Evolutionary conservation across 148 eudicot genomes (phyloP), one percentile per base, ranked within the genome.

Genomic region (Amaranthus cruentus): DNA sequence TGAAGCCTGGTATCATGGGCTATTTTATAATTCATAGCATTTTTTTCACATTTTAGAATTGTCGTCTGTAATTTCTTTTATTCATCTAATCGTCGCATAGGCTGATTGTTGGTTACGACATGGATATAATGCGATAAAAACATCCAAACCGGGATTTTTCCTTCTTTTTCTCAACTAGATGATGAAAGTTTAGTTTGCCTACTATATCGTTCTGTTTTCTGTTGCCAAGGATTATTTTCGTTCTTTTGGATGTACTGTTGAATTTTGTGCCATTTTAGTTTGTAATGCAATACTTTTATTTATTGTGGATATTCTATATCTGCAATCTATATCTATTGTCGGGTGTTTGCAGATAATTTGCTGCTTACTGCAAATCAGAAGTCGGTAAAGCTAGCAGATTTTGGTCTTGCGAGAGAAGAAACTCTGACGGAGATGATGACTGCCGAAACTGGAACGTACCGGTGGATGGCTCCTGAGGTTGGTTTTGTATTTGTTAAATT

Each of bases 401-500:
- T 94, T 80, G 98, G 98, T 73, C 93, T 91, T 78, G 98, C 98
- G 18, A 87, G 98, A 83, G 98, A 94, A 88, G 98, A 94, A 87
- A 75, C 97, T 58, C 87, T 94, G 66, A 90, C 96, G 42, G 98
- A 94, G 83, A 94, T 94, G 97, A 91, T 91, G 98, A 94, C 98
- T 71, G 98, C 98, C 55, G 98, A 94, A 80, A 89, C 98, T 79
- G 98, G 98, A 63, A 93, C 98, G 5, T 93, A 93, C 76, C 98
- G 98, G 61, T 93, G 98, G 98, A 94, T 94, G 98, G 98, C 98
- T 68, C 98, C 98, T 18, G 98, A 94, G 97, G 98, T 94, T 80
- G 72, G 87, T 28, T 28, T 28, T 28, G 38, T 28, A 7, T 71
- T 46, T 54, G 71, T 53, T 70, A 13, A 28, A 18, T 38, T 28